phyloP scores from a whole-genome alignment of 371 early-diverging fungal genomes.

The Mortierella sp. region DNA sequence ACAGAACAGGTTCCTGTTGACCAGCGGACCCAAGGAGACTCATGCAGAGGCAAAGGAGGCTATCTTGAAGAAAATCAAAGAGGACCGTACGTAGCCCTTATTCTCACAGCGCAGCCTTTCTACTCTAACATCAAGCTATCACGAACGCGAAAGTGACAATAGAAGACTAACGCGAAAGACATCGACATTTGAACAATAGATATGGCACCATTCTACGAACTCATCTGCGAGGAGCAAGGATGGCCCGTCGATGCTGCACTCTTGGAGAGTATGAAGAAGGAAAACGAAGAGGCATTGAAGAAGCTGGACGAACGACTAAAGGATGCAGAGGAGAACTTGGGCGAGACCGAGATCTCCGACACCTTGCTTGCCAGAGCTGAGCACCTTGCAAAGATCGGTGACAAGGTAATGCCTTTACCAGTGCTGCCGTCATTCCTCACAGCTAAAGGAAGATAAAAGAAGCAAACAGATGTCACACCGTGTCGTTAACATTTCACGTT shows the following conservation, averaged over 20 bases:
- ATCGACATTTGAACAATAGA: constrained; percentile 61
- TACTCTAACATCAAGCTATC: background rate
- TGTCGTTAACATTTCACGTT: background rate
- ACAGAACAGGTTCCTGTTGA: constrained; percentile 81
- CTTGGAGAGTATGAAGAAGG: constrained; percentile 69
- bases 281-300: constrained; percentile 83
- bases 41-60: constrained; percentile 73
- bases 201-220: constrained; percentile 89
- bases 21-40: constrained; percentile 73
- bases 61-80: constrained; percentile 75
- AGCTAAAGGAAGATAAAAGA: background rate
- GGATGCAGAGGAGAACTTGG: constrained; percentile 93
- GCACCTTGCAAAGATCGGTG: constrained; percentile 94
- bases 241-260: constrained; percentile 69
- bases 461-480: too few species aligned
- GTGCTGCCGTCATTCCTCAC: background rate
- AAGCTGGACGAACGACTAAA: constrained; percentile 86
- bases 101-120: background rate
- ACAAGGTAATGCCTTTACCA: constrained; percentile 75
- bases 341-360: constrained; percentile 96
- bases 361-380: constrained; percentile 94
- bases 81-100: constrained; percentile 71
- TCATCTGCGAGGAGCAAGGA: constrained; percentile 75
- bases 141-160: background rate
- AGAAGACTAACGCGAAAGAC: background rate